Base-by-base conservation (phyloP, 2,329 filamentous ascomycete species). In the Davidsoniella australis region DNA sequence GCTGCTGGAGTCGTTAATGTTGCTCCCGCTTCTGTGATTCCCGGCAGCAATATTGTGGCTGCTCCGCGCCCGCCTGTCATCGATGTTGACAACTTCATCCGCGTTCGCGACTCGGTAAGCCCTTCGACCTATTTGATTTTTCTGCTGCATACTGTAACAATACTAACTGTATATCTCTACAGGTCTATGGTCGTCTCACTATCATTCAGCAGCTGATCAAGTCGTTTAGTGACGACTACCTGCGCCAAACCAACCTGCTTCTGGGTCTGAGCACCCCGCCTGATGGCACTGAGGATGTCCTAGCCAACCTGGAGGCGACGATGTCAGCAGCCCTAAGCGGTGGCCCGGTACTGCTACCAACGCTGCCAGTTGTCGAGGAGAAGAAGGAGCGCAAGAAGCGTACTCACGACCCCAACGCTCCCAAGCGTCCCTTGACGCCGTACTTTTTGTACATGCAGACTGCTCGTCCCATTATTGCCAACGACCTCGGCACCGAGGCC, bases 381-480 rank as follows among this genome's bases (percentile, higher is more conserved):
- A 83, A 86, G 74, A 87, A 87, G 73, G 87, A 91, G 73, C 81
- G 84, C 65, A 89, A 91, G 74, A 88, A 88, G 72, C 77, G 80
- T 54, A 79, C 78, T 40, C 80, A 84, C 60, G 89, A 96, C 63
- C 88, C 88, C 57, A 94, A 94, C 64, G 88, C 88, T 5, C 89
- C 89, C 53, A 96, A 95, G 76, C 80, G 88, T 46, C 88, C 89
- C 7, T 66, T 95, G 60, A 96, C 89, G 5, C 87, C 89, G 2
- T 95, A 93, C 70, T 94, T 96, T 71, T 70, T 95, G 54, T 96
- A 87, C 70, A 86, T 94, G 72, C 83, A 93, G 64, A 81, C 83
- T 55, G 86, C 86, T 55, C 83, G 91, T 45, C 75, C 80, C 47
- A 81, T 85, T 61, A 91, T 96, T 57, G 81, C 84, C 51, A 72